Conservation (phyloP, 75 land plant genomes). For the Picea glauca region DNA sequence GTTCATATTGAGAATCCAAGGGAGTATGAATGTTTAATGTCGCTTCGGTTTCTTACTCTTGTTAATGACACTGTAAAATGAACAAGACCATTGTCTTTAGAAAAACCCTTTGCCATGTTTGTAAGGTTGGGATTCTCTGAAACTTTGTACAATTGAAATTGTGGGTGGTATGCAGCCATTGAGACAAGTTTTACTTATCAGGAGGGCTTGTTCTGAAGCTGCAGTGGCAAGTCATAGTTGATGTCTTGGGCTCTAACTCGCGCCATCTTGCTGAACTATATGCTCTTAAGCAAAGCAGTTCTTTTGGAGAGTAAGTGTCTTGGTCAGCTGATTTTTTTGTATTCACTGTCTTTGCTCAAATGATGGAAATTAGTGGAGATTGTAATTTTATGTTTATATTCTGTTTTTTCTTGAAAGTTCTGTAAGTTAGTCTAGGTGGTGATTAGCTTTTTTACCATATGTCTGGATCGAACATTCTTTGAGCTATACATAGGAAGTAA, state of each 20-base stretch:
- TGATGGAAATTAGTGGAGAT: too few relatives aligned
- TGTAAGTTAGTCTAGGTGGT: too few relatives aligned
- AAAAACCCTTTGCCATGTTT: constrained; percentile 1
- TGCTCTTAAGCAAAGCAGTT: constrained; percentile 41
- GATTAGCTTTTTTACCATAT: too few relatives aligned
- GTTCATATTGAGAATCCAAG: background rate
- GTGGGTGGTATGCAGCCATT: constrained; percentile 12
- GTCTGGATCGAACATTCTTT: too few relatives aligned
- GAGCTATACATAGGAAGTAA: too few relatives aligned
- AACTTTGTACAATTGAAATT: constrained; percentile 9
- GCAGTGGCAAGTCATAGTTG: constrained; percentile 65
- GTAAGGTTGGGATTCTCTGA: constrained; percentile 7
- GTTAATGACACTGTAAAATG: background rate
- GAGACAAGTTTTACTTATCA: constrained; percentile 14
- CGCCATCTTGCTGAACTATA: constrained; percentile 78
- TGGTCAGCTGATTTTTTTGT: background rate
- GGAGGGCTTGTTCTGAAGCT: constrained; percentile 22
- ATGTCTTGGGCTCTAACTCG: constrained; percentile 64
- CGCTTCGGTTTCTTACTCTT: background rate
- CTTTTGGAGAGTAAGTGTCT: constrained; percentile 41
- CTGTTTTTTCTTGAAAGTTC: background rate
- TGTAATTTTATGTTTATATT: background rate
- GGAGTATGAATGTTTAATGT: background rate
- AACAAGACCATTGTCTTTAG: background rate
- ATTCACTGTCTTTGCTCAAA: background rate